These are phyloP conservation scores for Neostapfia colusana DNA, from an alignment of 176 grass and related monocot species.

Conservation along the genomic window DNA sequence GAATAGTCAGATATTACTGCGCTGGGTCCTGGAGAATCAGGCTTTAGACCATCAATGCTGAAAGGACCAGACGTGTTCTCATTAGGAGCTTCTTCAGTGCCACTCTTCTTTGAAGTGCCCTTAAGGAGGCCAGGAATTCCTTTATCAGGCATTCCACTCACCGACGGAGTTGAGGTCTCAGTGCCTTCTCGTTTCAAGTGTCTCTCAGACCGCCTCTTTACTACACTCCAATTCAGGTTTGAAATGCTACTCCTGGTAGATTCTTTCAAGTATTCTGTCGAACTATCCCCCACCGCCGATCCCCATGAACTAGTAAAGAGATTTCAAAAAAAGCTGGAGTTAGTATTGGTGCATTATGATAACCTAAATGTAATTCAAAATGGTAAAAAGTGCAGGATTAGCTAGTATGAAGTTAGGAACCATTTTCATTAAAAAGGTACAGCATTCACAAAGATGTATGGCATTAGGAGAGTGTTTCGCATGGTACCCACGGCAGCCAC, in stretches of 20 bases:
- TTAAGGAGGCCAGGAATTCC: slow-evolving; percentile 36
- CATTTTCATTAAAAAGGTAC: slow-evolving; percentile 2
- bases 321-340: slow-evolving; percentile 32
- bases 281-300: slow-evolving; percentile 11
- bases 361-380: slow-evolving; percentile 25
- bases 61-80: slow-evolving; percentile 25
- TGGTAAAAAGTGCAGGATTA: slow-evolving; percentile 12
- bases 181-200: slow-evolving; percentile 32
- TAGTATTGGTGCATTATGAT: slow-evolving; percentile 12
- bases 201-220: slow-evolving; percentile 33
- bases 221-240: slow-evolving; percentile 39
- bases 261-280: slow-evolving; percentile 24
- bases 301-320: slow-evolving; percentile 21
- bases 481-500: neutral
- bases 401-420: neutral
- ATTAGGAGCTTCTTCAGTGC: slow-evolving; percentile 31
- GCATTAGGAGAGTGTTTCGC: neutral
- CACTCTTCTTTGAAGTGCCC: slow-evolving; percentile 31
- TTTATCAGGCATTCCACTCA: slow-evolving; percentile 37
- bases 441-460: slow-evolving; percentile 1
- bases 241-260: slow-evolving; percentile 10
- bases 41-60: slow-evolving; percentile 30
- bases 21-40: slow-evolving; percentile 27
- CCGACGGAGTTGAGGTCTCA: slow-evolving; percentile 14
- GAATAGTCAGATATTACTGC: neutral